These are phyloP conservation scores for Lactarius pseudohatsudake DNA, from an alignment of 768 basidiomycete species.

Conservation along the genomic window DNA sequence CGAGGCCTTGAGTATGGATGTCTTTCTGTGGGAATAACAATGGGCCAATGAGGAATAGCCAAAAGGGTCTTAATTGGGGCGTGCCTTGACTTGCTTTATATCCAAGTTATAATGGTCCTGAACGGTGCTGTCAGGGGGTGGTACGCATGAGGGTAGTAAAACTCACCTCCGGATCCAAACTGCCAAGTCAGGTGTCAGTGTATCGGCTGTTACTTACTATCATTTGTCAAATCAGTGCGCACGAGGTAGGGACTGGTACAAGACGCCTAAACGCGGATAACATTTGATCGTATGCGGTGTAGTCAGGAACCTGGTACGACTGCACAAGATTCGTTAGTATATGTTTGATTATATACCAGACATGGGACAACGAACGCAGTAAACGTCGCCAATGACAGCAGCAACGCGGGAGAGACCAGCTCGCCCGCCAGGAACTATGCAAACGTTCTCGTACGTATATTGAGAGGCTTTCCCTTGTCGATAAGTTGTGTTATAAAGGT, in stretches of 20 bases:
- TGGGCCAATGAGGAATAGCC: background rate
- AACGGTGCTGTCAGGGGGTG: slow-evolving; percentile 38
- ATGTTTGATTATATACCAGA: slow-evolving; percentile 14
- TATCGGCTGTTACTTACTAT: background rate
- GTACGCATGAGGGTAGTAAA: slow-evolving; percentile 20
- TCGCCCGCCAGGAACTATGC: slow-evolving; percentile 93
- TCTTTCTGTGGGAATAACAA: slow-evolving; percentile 52
- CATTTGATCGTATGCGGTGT: slow-evolving; percentile 86
- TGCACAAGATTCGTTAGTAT: slow-evolving; percentile 33
- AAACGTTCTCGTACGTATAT: slow-evolving; percentile 91
- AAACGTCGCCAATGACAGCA: slow-evolving; percentile 89
- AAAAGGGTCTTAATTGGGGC: slow-evolving; percentile 8
- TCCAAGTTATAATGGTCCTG: slow-evolving; percentile 68
- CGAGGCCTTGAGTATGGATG: slow-evolving; percentile 77
- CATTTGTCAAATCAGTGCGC: slow-evolving; percentile 34
- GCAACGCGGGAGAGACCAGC: slow-evolving; percentile 88
- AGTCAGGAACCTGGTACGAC: slow-evolving; percentile 91
- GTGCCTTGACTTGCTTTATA: slow-evolving; percentile 73
- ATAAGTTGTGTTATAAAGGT: slow-evolving; percentile 86
- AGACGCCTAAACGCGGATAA: slow-evolving; percentile 84
- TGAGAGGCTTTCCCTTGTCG: slow-evolving; percentile 76
- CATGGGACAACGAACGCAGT: slow-evolving; percentile 50
- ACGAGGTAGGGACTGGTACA: slow-evolving; percentile 89
- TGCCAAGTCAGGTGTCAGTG: slow-evolving; percentile 8
- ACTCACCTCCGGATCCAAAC: slow-evolving; percentile 41